phyloP scores from a whole-genome alignment of 495 filamentous ascomycete species.

The Immersiella caudata region DNA sequence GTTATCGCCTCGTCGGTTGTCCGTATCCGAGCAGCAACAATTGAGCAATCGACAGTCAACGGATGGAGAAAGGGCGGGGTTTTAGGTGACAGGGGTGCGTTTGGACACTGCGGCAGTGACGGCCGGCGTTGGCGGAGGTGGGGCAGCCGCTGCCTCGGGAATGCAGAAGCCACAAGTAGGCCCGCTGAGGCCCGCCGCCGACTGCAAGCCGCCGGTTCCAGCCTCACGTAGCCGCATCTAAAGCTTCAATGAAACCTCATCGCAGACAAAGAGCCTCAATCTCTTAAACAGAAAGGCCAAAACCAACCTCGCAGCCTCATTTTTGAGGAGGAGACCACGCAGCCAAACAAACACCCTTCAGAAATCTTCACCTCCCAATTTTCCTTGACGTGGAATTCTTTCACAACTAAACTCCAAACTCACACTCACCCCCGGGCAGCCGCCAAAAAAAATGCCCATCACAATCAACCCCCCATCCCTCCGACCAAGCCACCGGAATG shows the following conservation, averaged over 20 bases:
- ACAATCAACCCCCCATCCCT: constrained; percentile 69
- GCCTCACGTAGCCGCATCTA: background rate
- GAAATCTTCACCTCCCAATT: background rate
- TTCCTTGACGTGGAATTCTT: background rate
- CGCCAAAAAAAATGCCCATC: constrained; percentile 71
- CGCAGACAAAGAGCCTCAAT: background rate
- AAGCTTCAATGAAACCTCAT: background rate
- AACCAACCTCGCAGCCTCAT: background rate
- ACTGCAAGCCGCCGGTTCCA: background rate
- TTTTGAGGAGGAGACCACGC: background rate
- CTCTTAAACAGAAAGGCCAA: background rate
- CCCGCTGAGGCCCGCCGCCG: constrained; percentile 4
- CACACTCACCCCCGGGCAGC: constrained; percentile 9
- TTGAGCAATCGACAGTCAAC: background rate
- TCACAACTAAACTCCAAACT: background rate
- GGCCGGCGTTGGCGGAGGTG: background rate
- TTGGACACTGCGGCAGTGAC: background rate
- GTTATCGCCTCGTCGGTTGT: background rate
- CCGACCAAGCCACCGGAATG: constrained; percentile 22
- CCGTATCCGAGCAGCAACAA: background rate
- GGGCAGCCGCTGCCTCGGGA: constrained; percentile 11
- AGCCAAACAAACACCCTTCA: background rate
- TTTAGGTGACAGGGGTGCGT: background rate
- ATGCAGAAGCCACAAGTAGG: background rate
- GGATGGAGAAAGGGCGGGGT: background rate